Conservation (phyloP, 2,329 filamentous ascomycete genomes). For the Chalaropsis thielavioides region DNA sequence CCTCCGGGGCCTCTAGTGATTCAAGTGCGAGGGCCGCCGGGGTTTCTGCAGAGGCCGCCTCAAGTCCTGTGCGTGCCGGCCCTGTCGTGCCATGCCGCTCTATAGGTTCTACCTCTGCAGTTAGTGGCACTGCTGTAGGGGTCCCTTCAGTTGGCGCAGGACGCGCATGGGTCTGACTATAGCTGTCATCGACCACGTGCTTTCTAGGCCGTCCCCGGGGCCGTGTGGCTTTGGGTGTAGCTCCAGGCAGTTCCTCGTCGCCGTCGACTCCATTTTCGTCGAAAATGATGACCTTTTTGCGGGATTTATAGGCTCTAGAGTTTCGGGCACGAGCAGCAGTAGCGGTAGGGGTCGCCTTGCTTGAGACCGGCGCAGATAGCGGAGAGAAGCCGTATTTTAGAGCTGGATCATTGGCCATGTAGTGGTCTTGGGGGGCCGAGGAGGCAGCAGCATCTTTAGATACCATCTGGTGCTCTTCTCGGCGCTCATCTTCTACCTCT, state of each 20-base stretch:
- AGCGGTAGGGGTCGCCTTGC: background rate
- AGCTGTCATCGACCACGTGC: background rate
- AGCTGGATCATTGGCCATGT: conserved; percentile 3
- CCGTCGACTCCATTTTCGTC: conserved; percentile 4
- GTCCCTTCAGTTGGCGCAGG: too few species aligned
- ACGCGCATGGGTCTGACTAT: background rate
- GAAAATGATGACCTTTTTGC: conserved; percentile 14
- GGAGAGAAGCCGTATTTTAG: conserved; percentile 14
- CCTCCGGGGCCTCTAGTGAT: background rate
- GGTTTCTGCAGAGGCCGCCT: background rate
- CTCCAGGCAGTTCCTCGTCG: background rate
- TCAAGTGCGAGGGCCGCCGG: background rate
- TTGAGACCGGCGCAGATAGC: background rate
- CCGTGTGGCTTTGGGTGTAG: background rate
- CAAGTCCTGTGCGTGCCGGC: background rate
- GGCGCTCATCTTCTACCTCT: background rate
- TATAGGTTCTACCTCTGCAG: too few species aligned
- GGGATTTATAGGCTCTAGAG: background rate
- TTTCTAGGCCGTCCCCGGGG: conserved; percentile 2
- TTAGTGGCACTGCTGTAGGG: too few species aligned
- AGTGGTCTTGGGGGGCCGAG: background rate
- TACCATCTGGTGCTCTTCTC: background rate
- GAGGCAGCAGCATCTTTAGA: background rate
- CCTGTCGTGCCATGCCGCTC: too few species aligned
- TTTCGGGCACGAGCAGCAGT: background rate